Conservation (phyloP, 768 basidiomycete species). For the Ephemerocybe angulata region DNA sequence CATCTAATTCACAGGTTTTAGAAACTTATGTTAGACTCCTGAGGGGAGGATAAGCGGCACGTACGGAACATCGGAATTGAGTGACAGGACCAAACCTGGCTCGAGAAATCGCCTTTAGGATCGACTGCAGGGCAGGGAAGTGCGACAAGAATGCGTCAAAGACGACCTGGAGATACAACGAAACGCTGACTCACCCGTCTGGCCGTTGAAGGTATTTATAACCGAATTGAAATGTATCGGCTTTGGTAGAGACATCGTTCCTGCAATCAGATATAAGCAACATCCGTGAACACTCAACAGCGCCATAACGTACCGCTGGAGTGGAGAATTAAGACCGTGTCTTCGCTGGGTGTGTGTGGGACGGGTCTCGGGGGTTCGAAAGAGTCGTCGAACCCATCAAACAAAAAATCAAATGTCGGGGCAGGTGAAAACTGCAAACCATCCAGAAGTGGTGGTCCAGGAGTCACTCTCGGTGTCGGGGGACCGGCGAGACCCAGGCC, state of each 20-base stretch:
- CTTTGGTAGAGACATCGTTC: constrained; percentile 23
- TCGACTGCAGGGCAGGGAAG: constrained; percentile 18
- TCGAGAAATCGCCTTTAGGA: constrained; percentile 21
- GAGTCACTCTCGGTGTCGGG: background rate
- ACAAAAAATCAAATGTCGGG: constrained; percentile 5
- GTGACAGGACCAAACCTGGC: constrained; percentile 17
- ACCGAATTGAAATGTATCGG: constrained; percentile 13
- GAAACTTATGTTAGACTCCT: background rate
- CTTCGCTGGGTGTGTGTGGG: background rate
- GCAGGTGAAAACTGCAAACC: background rate
- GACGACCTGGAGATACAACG: background rate
- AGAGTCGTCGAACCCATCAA: background rate
- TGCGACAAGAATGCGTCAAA: background rate
- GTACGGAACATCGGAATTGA: constrained; percentile 19
- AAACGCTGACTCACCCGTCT: background rate
- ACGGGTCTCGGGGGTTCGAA: constrained; percentile 3
- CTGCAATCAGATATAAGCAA: constrained; percentile 6
- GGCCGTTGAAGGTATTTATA: constrained; percentile 2
- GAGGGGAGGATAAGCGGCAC: background rate
- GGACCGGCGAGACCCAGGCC: constrained; percentile 8
- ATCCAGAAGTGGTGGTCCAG: background rate
- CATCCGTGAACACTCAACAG: background rate
- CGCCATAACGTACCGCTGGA: constrained; percentile 18
- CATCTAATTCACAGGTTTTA: constrained; percentile 6
- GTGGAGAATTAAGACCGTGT: constrained; percentile 16